Evolutionary conservation across 2,329 filamentous ascomycete genomes (phyloP), one percentile per base, ranked within the genome.

Genomic region (Aciculosporium take): DNA sequence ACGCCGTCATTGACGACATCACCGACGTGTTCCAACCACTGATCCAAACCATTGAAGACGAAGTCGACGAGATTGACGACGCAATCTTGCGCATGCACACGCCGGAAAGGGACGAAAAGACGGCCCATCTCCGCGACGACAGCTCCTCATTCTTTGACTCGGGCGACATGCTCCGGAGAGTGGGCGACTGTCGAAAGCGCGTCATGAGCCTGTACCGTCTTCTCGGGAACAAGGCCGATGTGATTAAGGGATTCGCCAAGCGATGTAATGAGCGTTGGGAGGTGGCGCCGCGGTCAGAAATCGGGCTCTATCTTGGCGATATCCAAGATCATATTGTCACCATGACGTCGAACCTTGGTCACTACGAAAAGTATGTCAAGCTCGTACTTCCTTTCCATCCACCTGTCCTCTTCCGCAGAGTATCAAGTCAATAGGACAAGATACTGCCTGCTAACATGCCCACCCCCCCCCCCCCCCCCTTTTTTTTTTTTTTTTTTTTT

Each of bases 271-370:
- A 98, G 66, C 83, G 93, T 49, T 98, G 88, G 87, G 84, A 95
- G 52, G 84, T 98, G 45, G 89, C 91, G 5, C 91, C 91, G 9
- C 76, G 88, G 47, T 91, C 84, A 27, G 91, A 98, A 58, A 96
- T 98, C 57, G 91, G 91, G n/a, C 65, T 98, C 40, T 98, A 96
- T 62, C 68, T 98, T 44, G 91, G 91, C 47, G 91, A 98, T 65
- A 98, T 98, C 48, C 91, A 98, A 61, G 91, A 98, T 66, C 91
- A 98, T 59, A 96, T 98, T 52, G 80, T 98, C 52, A 98, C 91
- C 48, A 98, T 98, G 91, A 96, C 89, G 29, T 84, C 83, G 39
- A 98, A 96, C 57, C 64, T 98, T 56, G 83, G 80, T 49, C 91
- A 98, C 58, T 96, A 96, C 55, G 91, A 98, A 63, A 94, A 88